A percentile compares a stretch with the other conserved stretches of the same genome.
phyloP scores from a whole-genome alignment of 306 rosid genomes.

The Casuarina equisetifolia region DNA sequence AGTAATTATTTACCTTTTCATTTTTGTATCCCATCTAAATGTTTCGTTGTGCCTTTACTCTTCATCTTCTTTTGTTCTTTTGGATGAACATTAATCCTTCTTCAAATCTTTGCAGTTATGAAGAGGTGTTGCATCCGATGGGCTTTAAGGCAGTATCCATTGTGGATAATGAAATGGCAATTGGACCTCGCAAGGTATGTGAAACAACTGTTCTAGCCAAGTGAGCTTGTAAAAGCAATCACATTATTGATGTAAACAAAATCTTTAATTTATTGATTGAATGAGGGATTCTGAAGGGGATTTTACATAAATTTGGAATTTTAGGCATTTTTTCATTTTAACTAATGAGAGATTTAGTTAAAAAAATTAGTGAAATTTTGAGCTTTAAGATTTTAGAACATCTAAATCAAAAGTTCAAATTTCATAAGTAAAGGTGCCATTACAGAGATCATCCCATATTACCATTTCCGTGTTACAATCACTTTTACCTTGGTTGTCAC shows the following conservation, averaged over 20 bases:
- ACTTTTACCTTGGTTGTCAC: no score
- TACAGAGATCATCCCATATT: no score
- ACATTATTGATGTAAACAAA: not conserved
- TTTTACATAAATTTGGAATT: not conserved
- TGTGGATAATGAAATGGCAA: slow-evolving; percentile 38
- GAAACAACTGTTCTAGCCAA: not conserved
- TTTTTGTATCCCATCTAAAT: not conserved
- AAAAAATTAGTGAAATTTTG: no score
- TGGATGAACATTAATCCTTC: not conserved
- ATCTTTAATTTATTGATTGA: not conserved
- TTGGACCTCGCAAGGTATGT: slow-evolving; percentile 41
- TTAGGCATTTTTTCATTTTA: no score
- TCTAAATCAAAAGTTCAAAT: no score
- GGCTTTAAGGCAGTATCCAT: slow-evolving; percentile 38
- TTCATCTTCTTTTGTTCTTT: not conserved
- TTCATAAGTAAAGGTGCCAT: no score
- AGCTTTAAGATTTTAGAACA: no score
- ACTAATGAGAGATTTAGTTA: no score
- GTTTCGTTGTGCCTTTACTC: not conserved
- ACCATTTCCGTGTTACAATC: no score
- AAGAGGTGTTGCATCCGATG: slow-evolving; percentile 41
- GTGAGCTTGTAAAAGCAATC: not conserved
- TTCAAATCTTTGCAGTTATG: slow-evolving; percentile 32
- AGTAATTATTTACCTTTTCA: slow-evolving; percentile 28
- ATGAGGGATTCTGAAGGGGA: not conserved